Percentiles rank a stretch among this genome's conserved stretches.
phyloP scores from a whole-genome alignment of 768 basidiomycete species.

The Trametes punicea region DNA sequence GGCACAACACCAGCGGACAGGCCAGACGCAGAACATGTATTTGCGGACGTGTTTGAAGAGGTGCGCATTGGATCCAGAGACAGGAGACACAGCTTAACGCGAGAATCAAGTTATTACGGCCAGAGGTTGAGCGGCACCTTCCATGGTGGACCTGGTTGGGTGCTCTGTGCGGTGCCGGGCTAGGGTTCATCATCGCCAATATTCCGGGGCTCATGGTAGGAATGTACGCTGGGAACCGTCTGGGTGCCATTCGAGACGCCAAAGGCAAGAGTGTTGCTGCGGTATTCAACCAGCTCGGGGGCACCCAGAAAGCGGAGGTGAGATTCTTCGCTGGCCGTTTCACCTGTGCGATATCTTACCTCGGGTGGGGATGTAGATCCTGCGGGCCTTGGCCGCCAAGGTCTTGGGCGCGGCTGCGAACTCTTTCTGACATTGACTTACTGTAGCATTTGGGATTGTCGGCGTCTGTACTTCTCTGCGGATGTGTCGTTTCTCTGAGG shows the following conservation, averaged over 20 bases:
- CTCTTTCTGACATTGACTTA: slow-evolving; percentile 8
- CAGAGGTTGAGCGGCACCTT: slow-evolving; percentile 69
- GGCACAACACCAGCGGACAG: slow-evolving; percentile 38
- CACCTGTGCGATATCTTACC: neutral
- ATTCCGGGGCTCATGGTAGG: slow-evolving; percentile 85
- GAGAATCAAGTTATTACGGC: slow-evolving; percentile 59
- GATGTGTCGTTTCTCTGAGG: neutral
- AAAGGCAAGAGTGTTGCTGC: slow-evolving; percentile 92
- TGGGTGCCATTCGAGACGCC: slow-evolving; percentile 89
- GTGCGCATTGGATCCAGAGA: slow-evolving; percentile 40
- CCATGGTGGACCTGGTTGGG: slow-evolving; percentile 79
- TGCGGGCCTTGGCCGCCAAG: slow-evolving; percentile 79
- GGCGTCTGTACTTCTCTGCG: too few relatives aligned
- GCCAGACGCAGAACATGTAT: slow-evolving; percentile 78
- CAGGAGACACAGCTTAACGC: neutral
- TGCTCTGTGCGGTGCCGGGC: slow-evolving; percentile 62
- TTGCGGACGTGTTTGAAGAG: slow-evolving; percentile 91
- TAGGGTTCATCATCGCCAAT: slow-evolving; percentile 58
- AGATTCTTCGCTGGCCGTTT: slow-evolving; percentile 18
- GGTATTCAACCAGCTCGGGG: slow-evolving; percentile 76
- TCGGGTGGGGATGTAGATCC: slow-evolving; percentile 46
- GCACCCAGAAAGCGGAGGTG: slow-evolving; percentile 86
- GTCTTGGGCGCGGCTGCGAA: slow-evolving; percentile 65
- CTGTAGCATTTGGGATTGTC: neutral
- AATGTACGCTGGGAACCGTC: slow-evolving; percentile 82